phyloP scores from a whole-genome alignment of 176 grass and related monocot species.

The Carex myosuroides region DNA sequence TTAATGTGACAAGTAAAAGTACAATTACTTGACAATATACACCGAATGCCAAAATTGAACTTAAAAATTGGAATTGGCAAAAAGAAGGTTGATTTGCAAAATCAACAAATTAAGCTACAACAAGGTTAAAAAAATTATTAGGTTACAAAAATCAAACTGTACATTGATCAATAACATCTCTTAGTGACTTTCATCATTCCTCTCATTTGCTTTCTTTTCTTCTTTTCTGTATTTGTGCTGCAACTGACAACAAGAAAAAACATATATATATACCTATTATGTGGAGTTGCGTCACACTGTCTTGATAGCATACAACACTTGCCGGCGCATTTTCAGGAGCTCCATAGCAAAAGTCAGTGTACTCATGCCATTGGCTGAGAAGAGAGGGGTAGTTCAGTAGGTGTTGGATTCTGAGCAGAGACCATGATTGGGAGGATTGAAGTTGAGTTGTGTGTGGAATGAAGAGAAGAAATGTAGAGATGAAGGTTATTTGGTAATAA shows the following conservation, averaged over 20 bases:
- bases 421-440: constrained; percentile 82
- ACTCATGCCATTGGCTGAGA: constrained; percentile 51
- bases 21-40: too few relatives aligned
- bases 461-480: constrained; percentile 47
- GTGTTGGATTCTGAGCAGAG: constrained; percentile 79
- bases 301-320: constrained; percentile 80
- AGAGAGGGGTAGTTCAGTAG: constrained; percentile 60
- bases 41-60: not conserved
- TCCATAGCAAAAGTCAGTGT: constrained; percentile 85
- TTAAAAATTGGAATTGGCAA: not conserved
- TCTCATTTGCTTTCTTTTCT: not conserved
- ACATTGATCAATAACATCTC: not conserved
- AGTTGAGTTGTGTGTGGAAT: constrained; percentile 44
- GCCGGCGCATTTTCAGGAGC: constrained; percentile 44
- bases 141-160: not conserved
- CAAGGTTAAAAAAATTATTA: not conserved
- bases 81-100: not conserved
- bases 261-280: constrained; percentile 34
- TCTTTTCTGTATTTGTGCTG: not conserved
- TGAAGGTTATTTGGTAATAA: constrained; percentile 32
- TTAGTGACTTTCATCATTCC: not conserved
- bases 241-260: not conserved
- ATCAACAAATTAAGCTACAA: not conserved
- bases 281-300: constrained; percentile 89
- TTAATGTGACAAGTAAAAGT: not conserved